Evolutionary conservation across 78 protist genomes (phyloP).

Genomic region (Dictyostelium brefeldianum): DNA sequence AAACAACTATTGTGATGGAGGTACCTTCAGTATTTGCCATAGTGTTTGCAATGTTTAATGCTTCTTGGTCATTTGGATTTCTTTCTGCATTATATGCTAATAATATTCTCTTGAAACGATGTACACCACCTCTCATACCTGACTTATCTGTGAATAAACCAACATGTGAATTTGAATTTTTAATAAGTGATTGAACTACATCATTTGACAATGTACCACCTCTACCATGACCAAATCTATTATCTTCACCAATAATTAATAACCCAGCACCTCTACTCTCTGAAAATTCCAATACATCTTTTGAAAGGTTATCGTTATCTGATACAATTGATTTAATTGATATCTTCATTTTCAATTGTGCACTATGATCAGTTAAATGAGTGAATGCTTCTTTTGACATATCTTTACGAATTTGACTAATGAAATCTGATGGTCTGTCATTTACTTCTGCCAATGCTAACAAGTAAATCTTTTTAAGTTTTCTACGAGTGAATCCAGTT

Average conservation of each 20-base stretch:
- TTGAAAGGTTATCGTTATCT: slow-evolving; percentile 50
- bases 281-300: slow-evolving; percentile 45
- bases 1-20: slow-evolving; percentile 18
- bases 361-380: slow-evolving; percentile 33
- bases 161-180: slow-evolving; percentile 49
- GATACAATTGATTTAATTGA: slow-evolving; percentile 35
- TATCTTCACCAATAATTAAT: slow-evolving; percentile 40
- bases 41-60: slow-evolving; percentile 18
- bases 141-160: slow-evolving; percentile 71
- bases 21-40: slow-evolving; percentile 49
- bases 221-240: background rate
- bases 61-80: slow-evolving; percentile 46
- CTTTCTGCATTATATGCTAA: slow-evolving; percentile 40
- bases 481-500: slow-evolving; percentile 23
- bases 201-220: slow-evolving; percentile 17
- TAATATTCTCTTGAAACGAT: slow-evolving; percentile 40
- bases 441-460: slow-evolving; percentile 46
- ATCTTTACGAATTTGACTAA: slow-evolving; percentile 60
- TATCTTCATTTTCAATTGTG: slow-evolving; percentile 34
- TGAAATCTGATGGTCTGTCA: slow-evolving; percentile 76
- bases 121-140: slow-evolving; percentile 7
- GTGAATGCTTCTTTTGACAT: slow-evolving; percentile 21
- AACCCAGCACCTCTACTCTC: slow-evolving; percentile 23
- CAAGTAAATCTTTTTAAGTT: slow-evolving; percentile 43
- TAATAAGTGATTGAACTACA: slow-evolving; percentile 1